Evolutionary conservation across 192 early-diverging fungal genomes (phyloP), one percentile per base, ranked within the genome.

Genomic region (Spizellomyces sp.): DNA sequence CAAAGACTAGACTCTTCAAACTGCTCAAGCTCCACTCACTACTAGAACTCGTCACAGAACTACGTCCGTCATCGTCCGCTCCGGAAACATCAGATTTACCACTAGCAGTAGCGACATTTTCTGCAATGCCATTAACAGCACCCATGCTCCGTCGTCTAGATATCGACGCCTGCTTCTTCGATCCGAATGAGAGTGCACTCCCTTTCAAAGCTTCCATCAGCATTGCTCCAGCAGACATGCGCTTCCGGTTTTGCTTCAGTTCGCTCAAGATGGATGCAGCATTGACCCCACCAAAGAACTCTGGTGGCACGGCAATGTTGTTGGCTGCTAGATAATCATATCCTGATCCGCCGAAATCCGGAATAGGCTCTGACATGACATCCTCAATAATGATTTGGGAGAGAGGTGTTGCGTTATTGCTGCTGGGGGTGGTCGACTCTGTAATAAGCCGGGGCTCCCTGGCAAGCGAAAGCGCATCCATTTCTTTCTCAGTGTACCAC

Each of bases 401-500:
- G 12, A 19, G 12, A 54, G 17, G 14, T 54, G 50, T n/a, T 54
- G 50, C 0, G 12, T 12, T 19, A 4, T 4, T 54, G 12, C 50
- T 19, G 50, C 4, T 54, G 17, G 50, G 50, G 12, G 59, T 61
- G 10, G 15, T 14, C 22, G 59, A 22, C 12, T 61, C 59, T 14
- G 14, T 27, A 12, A 22, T 15, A 61, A 2, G n/a, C 5, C 48
- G 19, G n/a, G 90, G 88, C 67, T 93, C 91, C 5, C 91, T 76
- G 22, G 79, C 63, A 27, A 79, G 67, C 57, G 88, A 90, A 43
- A 93, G 63, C 67, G 90, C 90, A 67, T 93, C 92, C 15, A 93
- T 84, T 67, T 88, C 90, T 52, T 88, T 88, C 75, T 93, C 89
- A 10, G 82, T 84, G 6, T 87, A 83, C 90, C 89, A 91, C 0